phyloP scores from a whole-genome alignment of 352 stramenopile species.

The Phytophthora meadii region DNA sequence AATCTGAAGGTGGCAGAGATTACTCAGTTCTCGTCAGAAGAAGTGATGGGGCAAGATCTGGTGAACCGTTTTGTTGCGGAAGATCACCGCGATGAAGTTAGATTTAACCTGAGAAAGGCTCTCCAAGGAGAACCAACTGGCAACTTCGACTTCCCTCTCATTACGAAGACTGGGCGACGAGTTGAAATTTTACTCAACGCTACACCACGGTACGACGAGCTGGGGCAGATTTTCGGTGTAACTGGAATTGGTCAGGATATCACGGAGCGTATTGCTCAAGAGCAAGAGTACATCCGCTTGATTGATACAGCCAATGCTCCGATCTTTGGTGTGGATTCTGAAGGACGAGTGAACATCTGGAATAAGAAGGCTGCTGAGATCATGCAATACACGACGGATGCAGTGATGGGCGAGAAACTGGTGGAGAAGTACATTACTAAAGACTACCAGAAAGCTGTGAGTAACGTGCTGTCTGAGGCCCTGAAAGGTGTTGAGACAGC shows the following conservation, averaged over 20 bases:
- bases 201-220: slow-evolving; percentile 46
- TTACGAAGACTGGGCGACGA: slow-evolving; percentile 44
- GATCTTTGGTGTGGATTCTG: slow-evolving; percentile 65
- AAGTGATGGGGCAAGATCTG: slow-evolving; percentile 79
- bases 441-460: slow-evolving; percentile 26
- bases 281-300: slow-evolving; percentile 70
- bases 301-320: slow-evolving; percentile 72
- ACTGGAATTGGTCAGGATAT: slow-evolving; percentile 66
- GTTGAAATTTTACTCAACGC: slow-evolving; percentile 61
- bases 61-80: slow-evolving; percentile 55
- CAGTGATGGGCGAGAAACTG: slow-evolving; percentile 52
- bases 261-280: slow-evolving; percentile 57
- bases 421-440: slow-evolving; percentile 34
- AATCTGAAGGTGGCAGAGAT: slow-evolving; percentile 81
- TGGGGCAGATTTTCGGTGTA: slow-evolving; percentile 50
- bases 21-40: slow-evolving; percentile 78
- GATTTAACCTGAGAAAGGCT: slow-evolving; percentile 34
- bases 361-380: slow-evolving; percentile 62
- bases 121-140: slow-evolving; percentile 50
- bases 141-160: slow-evolving; percentile 71
- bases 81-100: slow-evolving; percentile 26
- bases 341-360: slow-evolving; percentile 66
- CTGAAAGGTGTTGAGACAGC: slow-evolving; percentile 36
- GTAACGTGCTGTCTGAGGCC: slow-evolving; percentile 22
- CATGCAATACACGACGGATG: slow-evolving; percentile 51